Base-by-base conservation (phyloP, 106 monocot species). In the Platanthera zijinensis region DNA sequence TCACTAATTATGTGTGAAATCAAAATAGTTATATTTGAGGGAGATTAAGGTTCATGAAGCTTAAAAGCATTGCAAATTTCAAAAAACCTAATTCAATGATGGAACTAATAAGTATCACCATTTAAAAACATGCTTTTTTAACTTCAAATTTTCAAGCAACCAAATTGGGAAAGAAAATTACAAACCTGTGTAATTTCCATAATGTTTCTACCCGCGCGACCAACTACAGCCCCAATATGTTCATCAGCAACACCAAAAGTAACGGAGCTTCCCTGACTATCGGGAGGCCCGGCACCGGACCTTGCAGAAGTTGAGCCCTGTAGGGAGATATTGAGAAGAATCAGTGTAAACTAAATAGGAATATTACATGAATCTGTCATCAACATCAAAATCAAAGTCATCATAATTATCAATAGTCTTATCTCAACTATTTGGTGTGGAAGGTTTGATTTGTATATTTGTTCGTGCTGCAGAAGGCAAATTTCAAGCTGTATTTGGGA, bases 151-250 rank as follows among this genome's bases (percentile, higher is more conserved):
- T 39, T 39, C 39, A 39, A 39, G 39, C 3, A 39, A 39, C 39
- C 39, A 39, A 39, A 39, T 39, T 39, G 39, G 39, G 5, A 10
- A 47, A 47, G 8, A 7, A 17, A 45, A 10, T 47, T 74, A 3
- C 57, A 0, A 59, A 99, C 99, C 99, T 99, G 99, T 50, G 85
- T 94, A 9, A 99, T 94, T 83, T 94, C 99, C 83, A 82, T 94
- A 72, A 99, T 99, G 67, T 90, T 99, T 75, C 94, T 90, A 10
- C 99, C 99, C 48, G 82, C 90, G 52, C 94, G 94, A 67, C 99
- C 99, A 30, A 99, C 85, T 71, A 99, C 90, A 78, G 92, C 94
- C 17, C 99, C 99, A 57, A 99, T 94, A 81, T 99, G 99, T 74
- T 99, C 99, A 68, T 99, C 99, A 25, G 99, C 92, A 51, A 99